Conservation (phyloP, 352 stramenopile genomes). For the Phytophthora melonis region DNA sequence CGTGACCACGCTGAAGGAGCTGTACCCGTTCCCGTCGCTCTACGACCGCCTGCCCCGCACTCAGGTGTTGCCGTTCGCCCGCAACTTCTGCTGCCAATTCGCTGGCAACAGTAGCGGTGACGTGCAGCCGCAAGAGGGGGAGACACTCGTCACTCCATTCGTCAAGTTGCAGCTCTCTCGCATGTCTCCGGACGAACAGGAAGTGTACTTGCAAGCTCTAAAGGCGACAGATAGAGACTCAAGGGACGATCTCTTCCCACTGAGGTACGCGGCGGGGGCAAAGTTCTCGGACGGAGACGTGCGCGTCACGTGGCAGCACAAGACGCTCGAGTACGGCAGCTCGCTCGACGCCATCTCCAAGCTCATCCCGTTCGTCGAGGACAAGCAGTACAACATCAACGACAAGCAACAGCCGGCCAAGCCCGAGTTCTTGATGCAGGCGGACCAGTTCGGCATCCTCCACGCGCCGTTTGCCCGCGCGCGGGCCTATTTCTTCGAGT, state of each 20-base stretch:
- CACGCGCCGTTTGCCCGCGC: constrained; percentile 87
- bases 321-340: constrained; percentile 73
- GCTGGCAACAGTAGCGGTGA: background rate
- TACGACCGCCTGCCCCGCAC: constrained; percentile 69
- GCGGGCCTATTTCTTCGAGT: constrained; percentile 88
- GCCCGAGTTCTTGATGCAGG: constrained; percentile 73
- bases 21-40: constrained; percentile 88
- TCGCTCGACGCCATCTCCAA: constrained; percentile 69
- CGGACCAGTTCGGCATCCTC: constrained; percentile 91
- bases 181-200: constrained; percentile 39
- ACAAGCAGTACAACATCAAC: constrained; percentile 24
- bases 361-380: constrained; percentile 68
- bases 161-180: constrained; percentile 38
- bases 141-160: constrained; percentile 31
- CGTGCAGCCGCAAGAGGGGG: constrained; percentile 1
- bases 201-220: constrained; percentile 53
- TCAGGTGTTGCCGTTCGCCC: constrained; percentile 62
- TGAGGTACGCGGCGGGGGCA: constrained; percentile 83
- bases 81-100: constrained; percentile 36
- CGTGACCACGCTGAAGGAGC: constrained; percentile 67
- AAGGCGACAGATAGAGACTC: constrained; percentile 44
- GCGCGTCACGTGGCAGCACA: constrained; percentile 61
- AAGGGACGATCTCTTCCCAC: constrained; percentile 77
- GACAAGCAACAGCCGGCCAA: constrained; percentile 6
- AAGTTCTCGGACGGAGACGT: constrained; percentile 76